Evolutionary conservation across 2,329 filamentous ascomycete species (phyloP), one percentile per base, ranked within the genome.

Genomic region (Arthrobotrys megalospora): DNA sequence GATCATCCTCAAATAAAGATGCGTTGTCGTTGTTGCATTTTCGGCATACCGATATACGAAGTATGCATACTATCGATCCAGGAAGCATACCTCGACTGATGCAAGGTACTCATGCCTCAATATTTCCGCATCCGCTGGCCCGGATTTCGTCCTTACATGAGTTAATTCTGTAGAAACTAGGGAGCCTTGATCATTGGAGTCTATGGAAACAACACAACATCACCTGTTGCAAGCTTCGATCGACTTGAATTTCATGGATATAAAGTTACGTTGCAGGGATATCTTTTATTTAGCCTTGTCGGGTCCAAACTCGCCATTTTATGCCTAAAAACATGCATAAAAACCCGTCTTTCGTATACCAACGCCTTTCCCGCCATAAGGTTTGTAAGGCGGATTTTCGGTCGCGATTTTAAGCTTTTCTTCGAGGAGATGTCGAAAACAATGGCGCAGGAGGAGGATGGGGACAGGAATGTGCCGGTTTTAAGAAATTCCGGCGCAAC

Each of bases 241-340:
- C 48, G 24, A 41, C 19, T 6, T 32, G 14, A 5, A 41, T 19
- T 52, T 52, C 41, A 50, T 48, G 32, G 38, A 62, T 34, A 19
- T 36, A 38, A 38, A 34, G 36, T 6, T 12, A 45, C 38, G 10
- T 16, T 36, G 16, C 63, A 66, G 63, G 55, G 53, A 28, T 72
- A 64, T 66, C 58, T 72, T 72, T 55, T 60, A 72, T 73, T 73
- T 73, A 73, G 69, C 69, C 69, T 73, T 60, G 38, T 69, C 66
- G 53, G 52, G n/a, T 50, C 28, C 41, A 53, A 24, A 32, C 19
- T 65, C 41, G 11, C 45, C 60, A 36, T 53, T 66, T 73, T 48
- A 38, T 48, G 69, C 58, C 60, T 66, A 60, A 53, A 28, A 64
- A 36, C 38, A 14, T 58, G 38, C 60, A 34, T 34, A 36, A 53